These are phyloP conservation scores for Lachancea fermentati DNA, from an alignment of 805 yeast genomes.

Conservation along the genomic window DNA sequence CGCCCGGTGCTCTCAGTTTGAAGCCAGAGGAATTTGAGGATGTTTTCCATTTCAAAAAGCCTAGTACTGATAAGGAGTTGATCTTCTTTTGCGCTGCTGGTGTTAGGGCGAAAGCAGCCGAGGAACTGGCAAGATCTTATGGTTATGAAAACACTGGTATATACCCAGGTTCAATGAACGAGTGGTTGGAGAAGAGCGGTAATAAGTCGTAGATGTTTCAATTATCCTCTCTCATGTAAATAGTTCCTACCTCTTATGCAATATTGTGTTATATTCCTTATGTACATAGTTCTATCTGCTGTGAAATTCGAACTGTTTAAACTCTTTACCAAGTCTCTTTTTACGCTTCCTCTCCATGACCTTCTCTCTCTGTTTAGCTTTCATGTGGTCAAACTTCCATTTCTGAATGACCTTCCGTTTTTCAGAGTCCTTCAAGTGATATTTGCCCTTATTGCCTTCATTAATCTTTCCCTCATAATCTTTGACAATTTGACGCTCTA, in stretches of 20 bases:
- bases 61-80: constrained; percentile 61
- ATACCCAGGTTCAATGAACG: constrained; percentile 81
- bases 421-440: constrained; percentile 62
- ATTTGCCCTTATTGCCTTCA: constrained; percentile 47
- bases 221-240: too few species aligned
- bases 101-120: constrained; percentile 84
- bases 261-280: too few species aligned
- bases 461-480: constrained; percentile 52
- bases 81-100: constrained; percentile 93
- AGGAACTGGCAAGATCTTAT: constrained; percentile 83
- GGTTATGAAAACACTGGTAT: constrained; percentile 83
- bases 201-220: constrained; percentile 5
- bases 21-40: constrained; percentile 74
- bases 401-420: constrained; percentile 68
- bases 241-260: too few species aligned
- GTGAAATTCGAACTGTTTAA: constrained; percentile 45
- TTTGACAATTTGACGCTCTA: constrained; percentile 59
- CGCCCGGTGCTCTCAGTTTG: constrained; percentile 88
- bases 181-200: constrained; percentile 51
- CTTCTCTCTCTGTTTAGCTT: constrained; percentile 65
- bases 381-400: constrained; percentile 73
- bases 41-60: constrained; percentile 77
- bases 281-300: too few species aligned
- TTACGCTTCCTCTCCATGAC: constrained; percentile 83
- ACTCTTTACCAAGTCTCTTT: constrained; percentile 78